Evolutionary conservation across 1,139 yeast genomes (phyloP).

Genomic region (Lodderomyces jiufengensis): DNA sequence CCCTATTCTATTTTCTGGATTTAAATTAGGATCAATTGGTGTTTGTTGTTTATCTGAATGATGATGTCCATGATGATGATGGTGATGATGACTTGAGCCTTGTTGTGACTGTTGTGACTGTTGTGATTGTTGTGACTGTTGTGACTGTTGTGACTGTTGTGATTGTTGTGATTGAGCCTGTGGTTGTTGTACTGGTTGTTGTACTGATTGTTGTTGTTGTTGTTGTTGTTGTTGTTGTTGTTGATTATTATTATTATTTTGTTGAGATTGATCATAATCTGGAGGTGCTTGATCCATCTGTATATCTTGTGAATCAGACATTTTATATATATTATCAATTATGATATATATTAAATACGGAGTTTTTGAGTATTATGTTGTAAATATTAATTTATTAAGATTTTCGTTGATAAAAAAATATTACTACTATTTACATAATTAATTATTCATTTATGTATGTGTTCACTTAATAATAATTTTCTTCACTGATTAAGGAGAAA

Average conservation of each 20-base stretch:
- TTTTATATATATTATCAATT: neutral
- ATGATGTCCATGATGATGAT: slow-evolving; percentile 11
- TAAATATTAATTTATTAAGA: too few species aligned
- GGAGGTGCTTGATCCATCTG: slow-evolving; percentile 7
- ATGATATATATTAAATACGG: too few species aligned
- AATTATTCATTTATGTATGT: too few species aligned
- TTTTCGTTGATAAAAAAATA: too few species aligned
- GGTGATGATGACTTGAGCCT: slow-evolving; percentile 15
- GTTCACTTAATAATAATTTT: too few species aligned
- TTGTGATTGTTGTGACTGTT: slow-evolving; percentile 1
- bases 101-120: slow-evolving; percentile 12
- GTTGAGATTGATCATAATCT: slow-evolving; percentile 1
- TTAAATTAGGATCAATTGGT: slow-evolving; percentile 27
- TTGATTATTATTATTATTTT: neutral
- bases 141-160: slow-evolving; percentile 4
- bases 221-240: neutral
- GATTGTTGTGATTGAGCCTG: slow-evolving; percentile 1
- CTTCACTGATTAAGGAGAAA: too few species aligned
- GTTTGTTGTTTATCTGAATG: slow-evolving; percentile 5
- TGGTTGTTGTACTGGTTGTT: slow-evolving; percentile 1
- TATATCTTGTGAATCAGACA: slow-evolving; percentile 3
- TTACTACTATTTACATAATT: too few species aligned
- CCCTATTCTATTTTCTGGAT: slow-evolving; percentile 63
- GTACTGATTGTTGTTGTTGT: slow-evolving; percentile 1
- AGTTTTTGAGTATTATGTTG: too few species aligned